phyloP scores from a whole-genome alignment of 805 yeast species.

The Saccharomycopsis selenospora region DNA sequence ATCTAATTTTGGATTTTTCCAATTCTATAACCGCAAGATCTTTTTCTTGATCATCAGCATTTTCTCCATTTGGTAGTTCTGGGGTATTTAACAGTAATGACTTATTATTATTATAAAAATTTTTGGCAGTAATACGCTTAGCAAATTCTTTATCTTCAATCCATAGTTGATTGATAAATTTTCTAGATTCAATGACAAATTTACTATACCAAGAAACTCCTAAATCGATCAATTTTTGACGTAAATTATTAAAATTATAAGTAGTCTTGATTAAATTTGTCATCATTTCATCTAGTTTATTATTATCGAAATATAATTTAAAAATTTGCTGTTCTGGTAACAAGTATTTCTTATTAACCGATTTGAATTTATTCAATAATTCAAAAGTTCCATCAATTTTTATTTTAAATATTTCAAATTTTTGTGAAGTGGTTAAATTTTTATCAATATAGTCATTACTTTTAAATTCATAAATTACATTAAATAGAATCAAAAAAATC shows the following conservation, averaged over 20 bases:
- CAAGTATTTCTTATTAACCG: neutral
- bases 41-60: neutral
- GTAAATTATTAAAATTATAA: neutral
- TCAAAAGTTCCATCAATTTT: neutral
- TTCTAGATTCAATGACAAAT: neutral
- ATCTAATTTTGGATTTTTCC: neutral
- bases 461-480: conserved; percentile 1
- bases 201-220: neutral
- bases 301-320: neutral
- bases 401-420: neutral
- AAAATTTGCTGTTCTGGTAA: neutral
- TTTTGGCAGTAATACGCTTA: no score
- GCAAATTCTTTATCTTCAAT: neutral
- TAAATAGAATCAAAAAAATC: neutral
- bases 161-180: neutral
- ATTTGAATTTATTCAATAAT: neutral
- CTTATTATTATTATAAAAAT: no score
- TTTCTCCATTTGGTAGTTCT: no score
- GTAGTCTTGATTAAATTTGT: neutral
- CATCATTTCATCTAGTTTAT: neutral
- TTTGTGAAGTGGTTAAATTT: neutral
- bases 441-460: neutral
- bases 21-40: neutral
- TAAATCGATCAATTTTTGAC: neutral
- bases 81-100: no score